Conservation (phyloP, 1,284 basidiomycete species). For the Cutaneotrichosporon sp. region DNA sequence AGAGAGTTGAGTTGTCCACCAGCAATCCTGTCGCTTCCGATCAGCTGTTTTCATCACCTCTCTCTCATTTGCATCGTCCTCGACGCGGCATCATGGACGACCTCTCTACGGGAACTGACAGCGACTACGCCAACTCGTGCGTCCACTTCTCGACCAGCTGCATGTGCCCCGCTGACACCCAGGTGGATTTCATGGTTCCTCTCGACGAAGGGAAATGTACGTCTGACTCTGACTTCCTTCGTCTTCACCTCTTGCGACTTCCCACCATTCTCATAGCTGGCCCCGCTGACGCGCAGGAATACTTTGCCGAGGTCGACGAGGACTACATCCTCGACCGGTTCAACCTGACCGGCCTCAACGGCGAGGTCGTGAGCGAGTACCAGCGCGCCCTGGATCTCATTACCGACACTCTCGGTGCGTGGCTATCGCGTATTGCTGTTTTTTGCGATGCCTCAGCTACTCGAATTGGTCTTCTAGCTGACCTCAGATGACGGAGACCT, state of each 20-base stretch:
- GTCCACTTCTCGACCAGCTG: not conserved
- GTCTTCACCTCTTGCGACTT: not conserved
- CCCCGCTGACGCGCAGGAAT: slow-evolving; percentile 56
- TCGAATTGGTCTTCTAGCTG: slow-evolving; percentile 3
- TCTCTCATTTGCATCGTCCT: not conserved
- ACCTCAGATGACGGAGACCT: slow-evolving; percentile 50
- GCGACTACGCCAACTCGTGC: slow-evolving; percentile 49
- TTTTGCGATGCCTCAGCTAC: not conserved
- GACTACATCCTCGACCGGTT: slow-evolving; percentile 98
- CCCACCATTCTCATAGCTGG: not conserved
- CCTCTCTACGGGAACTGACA: slow-evolving; percentile 48
- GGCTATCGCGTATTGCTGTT: not conserved
- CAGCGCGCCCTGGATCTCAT: slow-evolving; percentile 90
- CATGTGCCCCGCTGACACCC: not conserved
- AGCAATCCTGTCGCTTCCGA: not conserved
- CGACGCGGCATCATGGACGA: slow-evolving; percentile 42
- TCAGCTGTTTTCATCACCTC: not conserved
- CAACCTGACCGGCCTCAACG: slow-evolving; percentile 95
- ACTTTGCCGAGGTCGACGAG: slow-evolving; percentile 99
- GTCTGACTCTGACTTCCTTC: slow-evolving; percentile 5
- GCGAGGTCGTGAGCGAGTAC: slow-evolving; percentile 87
- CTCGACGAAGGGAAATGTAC: slow-evolving; percentile 59
- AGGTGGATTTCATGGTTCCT: slow-evolving; percentile 99
- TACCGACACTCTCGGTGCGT: slow-evolving; percentile 74
- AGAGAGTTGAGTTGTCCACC: not conserved